Base-by-base conservation (phyloP, 1,284 basidiomycete species). In the Coniferiporia weirii region DNA sequence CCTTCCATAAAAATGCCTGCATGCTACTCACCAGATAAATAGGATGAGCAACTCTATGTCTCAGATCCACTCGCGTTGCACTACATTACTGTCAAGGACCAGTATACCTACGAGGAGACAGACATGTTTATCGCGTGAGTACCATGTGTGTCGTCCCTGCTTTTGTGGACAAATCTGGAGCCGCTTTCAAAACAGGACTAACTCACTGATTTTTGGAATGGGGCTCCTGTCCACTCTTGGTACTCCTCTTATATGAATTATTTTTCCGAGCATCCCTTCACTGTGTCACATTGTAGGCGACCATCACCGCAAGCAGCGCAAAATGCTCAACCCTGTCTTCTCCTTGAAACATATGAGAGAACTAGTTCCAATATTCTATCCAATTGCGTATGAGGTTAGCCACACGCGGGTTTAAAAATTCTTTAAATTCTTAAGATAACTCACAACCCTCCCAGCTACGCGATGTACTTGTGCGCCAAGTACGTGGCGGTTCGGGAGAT, bases 41-140 rank as follows among this genome's bases (percentile, higher is more conserved):
- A 64, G 64, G 59, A 55, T 4, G 54, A 64, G 13, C 36, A 60
- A 7, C 59, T 66, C 5, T 64, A 59, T 45, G 60, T 65, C 5
- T 46, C 54, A 34, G 66, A 67, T 50, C 66, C 66, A 10, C 52
- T 60, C 19, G 71, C 71, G 0, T 58, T 72, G 54, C 64, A 70
- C 47, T 62, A 63, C 35, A 65, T 74, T n/a, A 46, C 72, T 34
- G 60, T 72, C 20, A 73, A 71, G 59, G 72, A 73, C 8, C 66
- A 68, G 50, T 59, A 69, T 20, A 60, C 66, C 32, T 73, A 69
- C 55, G 67, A 69, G 36, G 68, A 71, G 38, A 64, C 64, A 3
- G 53, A 53, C 15, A 51, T 49, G 10, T 65, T 65, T 47, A 52
- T 64, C 4, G 52, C 54, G 69, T 69, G 61, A 34, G 63, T 59